Percentiles rank a stretch among this genome's conserved stretches.
phyloP scores from a whole-genome alignment of 139 green algal genomes.

The Chlamydomonas sp. region DNA sequence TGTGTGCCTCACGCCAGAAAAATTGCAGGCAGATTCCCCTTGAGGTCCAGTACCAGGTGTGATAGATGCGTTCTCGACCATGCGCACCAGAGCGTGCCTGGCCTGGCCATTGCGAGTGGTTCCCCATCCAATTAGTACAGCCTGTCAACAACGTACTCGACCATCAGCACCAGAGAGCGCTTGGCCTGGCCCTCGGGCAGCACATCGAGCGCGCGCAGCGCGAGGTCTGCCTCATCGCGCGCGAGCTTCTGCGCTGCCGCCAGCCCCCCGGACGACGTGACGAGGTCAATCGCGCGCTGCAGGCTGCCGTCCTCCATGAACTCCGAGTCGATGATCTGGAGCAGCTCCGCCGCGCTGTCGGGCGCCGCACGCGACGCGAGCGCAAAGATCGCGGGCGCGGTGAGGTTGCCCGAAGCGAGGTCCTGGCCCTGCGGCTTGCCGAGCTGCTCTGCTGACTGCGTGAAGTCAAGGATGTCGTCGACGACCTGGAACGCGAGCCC shows the following conservation, averaged over 20 bases:
- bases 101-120: neutral
- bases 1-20: too few species aligned
- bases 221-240: conserved; percentile 59
- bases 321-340: conserved; percentile 69
- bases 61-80: neutral
- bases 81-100: neutral
- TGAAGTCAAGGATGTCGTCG: conserved; percentile 99
- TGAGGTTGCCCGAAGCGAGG: conserved; percentile 93
- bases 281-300: conserved; percentile 72
- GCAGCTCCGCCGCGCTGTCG: conserved; percentile 44
- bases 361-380: conserved; percentile 38
- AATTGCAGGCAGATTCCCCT: too few species aligned
- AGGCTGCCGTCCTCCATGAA: conserved; percentile 74
- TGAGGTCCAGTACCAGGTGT: too few species aligned
- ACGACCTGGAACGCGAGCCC: conserved; percentile 96
- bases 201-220: conserved; percentile 53
- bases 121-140: conserved; percentile 63
- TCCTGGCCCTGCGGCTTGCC: conserved; percentile 96
- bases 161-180: conserved; percentile 79
- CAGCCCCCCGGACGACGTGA: conserved; percentile 37
- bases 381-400: conserved; percentile 88
- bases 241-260: conserved; percentile 52
- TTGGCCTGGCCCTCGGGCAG: conserved; percentile 70
- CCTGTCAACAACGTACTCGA: conserved; percentile 91
- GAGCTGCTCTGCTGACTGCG: conserved; percentile 83